Evolutionary conservation across 768 basidiomycete genomes (phyloP).

Genomic region (Agaricus sinodeliciosus): DNA sequence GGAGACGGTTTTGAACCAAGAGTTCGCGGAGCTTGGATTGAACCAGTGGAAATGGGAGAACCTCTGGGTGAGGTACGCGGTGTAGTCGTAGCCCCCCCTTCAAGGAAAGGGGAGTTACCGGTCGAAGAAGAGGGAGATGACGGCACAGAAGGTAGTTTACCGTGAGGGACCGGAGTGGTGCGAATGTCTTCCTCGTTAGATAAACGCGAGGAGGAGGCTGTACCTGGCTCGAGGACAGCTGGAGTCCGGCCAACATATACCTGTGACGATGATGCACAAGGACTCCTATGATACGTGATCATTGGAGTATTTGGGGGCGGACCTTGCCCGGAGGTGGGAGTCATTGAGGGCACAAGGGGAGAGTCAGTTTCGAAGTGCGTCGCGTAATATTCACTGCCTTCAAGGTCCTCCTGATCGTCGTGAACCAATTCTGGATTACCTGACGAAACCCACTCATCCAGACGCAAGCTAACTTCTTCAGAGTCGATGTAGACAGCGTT

Average conservation of each 20-base stretch:
- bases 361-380: constrained; percentile 1
- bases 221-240: background rate
- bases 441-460: constrained; percentile 19
- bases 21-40: background rate
- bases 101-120: background rate
- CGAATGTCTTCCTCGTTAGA: background rate
- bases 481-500: constrained; percentile 32
- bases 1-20: constrained; percentile 6
- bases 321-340: background rate
- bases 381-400: background rate
- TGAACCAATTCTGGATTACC: constrained; percentile 11
- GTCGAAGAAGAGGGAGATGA: background rate
- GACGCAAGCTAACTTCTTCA: constrained; percentile 21
- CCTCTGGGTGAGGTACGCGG: background rate
- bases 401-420: constrained; percentile 2
- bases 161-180: constrained; percentile 4
- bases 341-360: background rate
- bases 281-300: constrained; percentile 12
- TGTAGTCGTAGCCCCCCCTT: background rate
- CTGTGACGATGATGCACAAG: constrained; percentile 20
- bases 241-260: constrained; percentile 19
- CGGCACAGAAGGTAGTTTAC: background rate
- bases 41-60: background rate
- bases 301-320: constrained; percentile 17
- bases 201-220: background rate